Evolutionary conservation across 2,329 filamentous ascomycete species (phyloP).

Genomic region (Aureobasidium pullulans): DNA sequence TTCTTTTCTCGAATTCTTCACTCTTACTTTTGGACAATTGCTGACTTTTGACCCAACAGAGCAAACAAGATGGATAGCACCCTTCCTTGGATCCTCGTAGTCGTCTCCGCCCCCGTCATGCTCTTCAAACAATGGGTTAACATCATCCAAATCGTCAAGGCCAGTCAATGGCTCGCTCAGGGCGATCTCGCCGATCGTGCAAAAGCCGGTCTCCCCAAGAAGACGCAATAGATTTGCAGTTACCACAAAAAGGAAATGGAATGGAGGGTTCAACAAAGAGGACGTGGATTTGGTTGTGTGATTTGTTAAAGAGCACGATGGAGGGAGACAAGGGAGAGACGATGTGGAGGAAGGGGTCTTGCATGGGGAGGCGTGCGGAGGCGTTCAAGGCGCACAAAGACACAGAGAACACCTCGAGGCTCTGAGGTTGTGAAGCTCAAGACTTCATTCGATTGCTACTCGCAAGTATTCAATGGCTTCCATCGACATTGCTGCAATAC

Average conservation of each 20-base stretch:
- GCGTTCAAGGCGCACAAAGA: too few relatives aligned
- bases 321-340: too few relatives aligned
- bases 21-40: neutral
- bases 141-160: slow-evolving; percentile 86
- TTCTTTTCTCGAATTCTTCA: neutral
- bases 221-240: slow-evolving; percentile 2
- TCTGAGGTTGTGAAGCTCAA: too few relatives aligned
- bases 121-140: slow-evolving; percentile 89
- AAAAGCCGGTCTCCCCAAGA: slow-evolving; percentile 24
- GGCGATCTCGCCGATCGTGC: slow-evolving; percentile 67
- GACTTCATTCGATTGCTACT: too few relatives aligned
- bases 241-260: neutral
- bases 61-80: slow-evolving; percentile 70
- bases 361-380: too few relatives aligned
- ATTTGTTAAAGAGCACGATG: too few relatives aligned
- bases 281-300: too few relatives aligned
- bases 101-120: slow-evolving; percentile 81
- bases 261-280: neutral
- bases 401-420: too few relatives aligned
- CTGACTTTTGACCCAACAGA: slow-evolving; percentile 20
- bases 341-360: too few relatives aligned
- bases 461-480: too few relatives aligned
- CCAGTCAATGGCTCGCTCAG: slow-evolving; percentile 84
- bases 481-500: too few relatives aligned
- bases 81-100: slow-evolving; percentile 71